Conservation (phyloP, 768 basidiomycete genomes). For the Hemileccinum impolitum region DNA sequence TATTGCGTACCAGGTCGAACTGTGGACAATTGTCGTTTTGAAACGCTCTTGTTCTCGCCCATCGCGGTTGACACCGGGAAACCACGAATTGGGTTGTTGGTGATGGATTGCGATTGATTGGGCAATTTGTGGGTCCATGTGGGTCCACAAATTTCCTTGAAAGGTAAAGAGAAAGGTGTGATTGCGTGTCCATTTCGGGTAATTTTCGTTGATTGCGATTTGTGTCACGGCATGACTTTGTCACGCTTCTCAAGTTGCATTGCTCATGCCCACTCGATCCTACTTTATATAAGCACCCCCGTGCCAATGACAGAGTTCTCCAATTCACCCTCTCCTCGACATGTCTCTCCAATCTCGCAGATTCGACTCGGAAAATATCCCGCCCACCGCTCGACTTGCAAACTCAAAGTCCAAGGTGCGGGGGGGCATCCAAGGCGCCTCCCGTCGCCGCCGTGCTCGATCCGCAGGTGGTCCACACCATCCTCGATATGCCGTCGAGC, state of each 20-base stretch:
- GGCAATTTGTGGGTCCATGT: conserved; percentile 22
- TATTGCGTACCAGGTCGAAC: too few species aligned
- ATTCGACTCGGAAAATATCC: conserved; percentile 33
- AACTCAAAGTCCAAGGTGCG: conserved; percentile 18
- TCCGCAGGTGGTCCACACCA: conserved; percentile 25
- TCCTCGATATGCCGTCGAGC: conserved; percentile 35
- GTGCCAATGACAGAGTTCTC: conserved; percentile 4
- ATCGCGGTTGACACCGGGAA: background rate
- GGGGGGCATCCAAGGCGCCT: conserved; percentile 30
- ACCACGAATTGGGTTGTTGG: too few species aligned
- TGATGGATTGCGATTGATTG: conserved; percentile 26
- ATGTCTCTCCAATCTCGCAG: conserved; percentile 13
- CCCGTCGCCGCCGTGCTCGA: conserved; percentile 41
- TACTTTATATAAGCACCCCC: conserved; percentile 30
- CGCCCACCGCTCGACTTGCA: conserved; percentile 17
- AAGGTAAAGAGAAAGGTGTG: conserved; percentile 11
- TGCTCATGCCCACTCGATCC: conserved; percentile 5
- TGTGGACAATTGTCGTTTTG: conserved; percentile 7
- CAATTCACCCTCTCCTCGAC: conserved; percentile 12
- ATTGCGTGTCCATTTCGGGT: conserved; percentile 14
- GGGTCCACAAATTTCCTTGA: conserved; percentile 29
- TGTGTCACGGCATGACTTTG: conserved; percentile 27
- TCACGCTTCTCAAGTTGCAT: conserved; percentile 21
- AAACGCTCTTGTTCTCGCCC: background rate
- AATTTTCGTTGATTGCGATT: conserved; percentile 31